Evolutionary conservation across 169 alveolate genomes (phyloP), one percentile per base, ranked within the genome.

Genomic region (Plasmodium fragile): DNA sequence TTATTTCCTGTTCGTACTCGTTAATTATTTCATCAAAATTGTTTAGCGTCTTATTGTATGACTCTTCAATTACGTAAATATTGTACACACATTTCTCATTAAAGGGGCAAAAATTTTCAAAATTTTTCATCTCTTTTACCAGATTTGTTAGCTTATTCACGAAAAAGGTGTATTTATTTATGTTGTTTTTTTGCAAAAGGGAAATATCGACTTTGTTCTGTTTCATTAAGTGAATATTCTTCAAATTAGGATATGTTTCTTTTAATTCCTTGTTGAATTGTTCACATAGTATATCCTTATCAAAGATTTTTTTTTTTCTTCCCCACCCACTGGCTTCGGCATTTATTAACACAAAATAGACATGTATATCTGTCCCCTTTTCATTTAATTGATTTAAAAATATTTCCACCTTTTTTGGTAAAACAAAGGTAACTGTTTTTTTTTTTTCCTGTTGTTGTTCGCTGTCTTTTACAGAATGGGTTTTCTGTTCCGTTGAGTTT

Each of bases 81-180:
- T 84, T 84, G 78, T 84, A 84, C 28, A 84, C 92, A 84, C 84
- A 84, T 13, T 72, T 84, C 59, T 84, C 49, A 41, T 84, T 84
- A 65, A 84, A 84, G 3, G 43, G 25, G 25, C 59, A 71, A 73
- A 84, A 84, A 71, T 72, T 84, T 49, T 73, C 78, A 73, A 84
- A 84, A 7, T 30, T 73, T 3, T 8, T 41, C 92, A 84, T 36
- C 25, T 84, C 65, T n/a, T 45, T 84, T 5, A 73, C n/a, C 13
- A 43, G 80, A 30, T 73, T 45, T 84, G 73, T 77, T 52, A 84
- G 16, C n/a, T 73, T 73, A 73, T 84, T 45, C 28, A 84, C 55
- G 13, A 84, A 49, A 10, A 7, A 18, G 32, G 36, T 73, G 65
- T 52, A 72, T 52, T 84, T 75, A 73, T 75, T 45, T 72, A 71